A percentile compares a stretch with the other conserved stretches of the same genome.
Evolutionary conservation across 768 basidiomycete species (phyloP).

Genomic region (Calocybe indica): DNA sequence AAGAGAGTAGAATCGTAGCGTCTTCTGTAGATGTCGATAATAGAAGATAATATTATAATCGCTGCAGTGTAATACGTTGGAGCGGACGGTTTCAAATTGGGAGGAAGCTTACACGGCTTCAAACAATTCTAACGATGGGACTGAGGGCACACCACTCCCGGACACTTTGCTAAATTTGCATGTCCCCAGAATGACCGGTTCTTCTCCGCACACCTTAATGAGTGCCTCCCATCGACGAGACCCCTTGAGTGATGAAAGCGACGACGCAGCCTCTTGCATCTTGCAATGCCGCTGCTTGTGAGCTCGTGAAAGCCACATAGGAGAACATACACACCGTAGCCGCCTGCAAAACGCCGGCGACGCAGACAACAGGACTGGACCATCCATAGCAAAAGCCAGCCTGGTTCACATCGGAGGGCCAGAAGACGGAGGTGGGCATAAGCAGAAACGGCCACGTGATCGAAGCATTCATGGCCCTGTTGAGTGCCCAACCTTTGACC

Average conservation of each 20-base stretch:
- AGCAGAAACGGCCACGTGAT: conserved; percentile 24
- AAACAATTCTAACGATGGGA: conserved; percentile 5
- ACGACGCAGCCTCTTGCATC: no score
- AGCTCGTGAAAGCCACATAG: no score
- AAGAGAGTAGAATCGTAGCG: conserved; percentile 62
- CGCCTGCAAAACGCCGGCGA: conserved; percentile 42
- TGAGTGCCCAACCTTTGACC: conserved; percentile 2
- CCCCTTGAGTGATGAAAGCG: no score
- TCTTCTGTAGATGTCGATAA: conserved; percentile 42
- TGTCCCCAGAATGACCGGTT: conserved; percentile 27
- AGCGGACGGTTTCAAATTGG: conserved; percentile 3
- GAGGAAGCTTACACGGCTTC: conserved; percentile 9
- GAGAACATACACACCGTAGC: conserved; percentile 20
- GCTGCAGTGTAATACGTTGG: conserved; percentile 4
- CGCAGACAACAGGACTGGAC: conserved; percentile 39
- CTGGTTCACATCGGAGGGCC: conserved; percentile 46
- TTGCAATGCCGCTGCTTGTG: no score
- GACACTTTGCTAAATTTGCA: conserved; percentile 17
- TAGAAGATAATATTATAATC: conserved; percentile 40
- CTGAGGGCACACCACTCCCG: background rate
- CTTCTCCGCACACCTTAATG: conserved; percentile 20
- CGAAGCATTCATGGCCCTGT: background rate
- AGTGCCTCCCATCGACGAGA: conserved; percentile 20
- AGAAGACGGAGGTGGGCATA: conserved; percentile 41
- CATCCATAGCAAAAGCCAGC: conserved; percentile 58